phyloP scores from a whole-genome alignment of 495 filamentous ascomycete genomes.

The Cenococcum geophilum region DNA sequence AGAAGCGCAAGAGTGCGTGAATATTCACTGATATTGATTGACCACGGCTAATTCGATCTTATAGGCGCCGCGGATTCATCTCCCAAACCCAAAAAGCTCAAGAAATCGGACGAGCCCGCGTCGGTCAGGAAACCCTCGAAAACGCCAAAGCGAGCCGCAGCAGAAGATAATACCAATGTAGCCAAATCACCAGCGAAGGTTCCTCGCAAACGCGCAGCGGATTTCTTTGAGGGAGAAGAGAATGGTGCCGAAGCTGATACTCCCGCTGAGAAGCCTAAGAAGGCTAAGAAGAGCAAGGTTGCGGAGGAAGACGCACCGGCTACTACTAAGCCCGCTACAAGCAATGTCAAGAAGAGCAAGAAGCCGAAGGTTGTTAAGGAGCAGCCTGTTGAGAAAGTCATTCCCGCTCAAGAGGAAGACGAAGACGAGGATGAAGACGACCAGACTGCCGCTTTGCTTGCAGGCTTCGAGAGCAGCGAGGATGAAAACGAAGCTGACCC shows the following conservation, averaged over 20 bases:
- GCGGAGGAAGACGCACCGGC: conserved; percentile 29
- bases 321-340: not conserved
- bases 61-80: conserved; percentile 23
- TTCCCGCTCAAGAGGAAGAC: conserved; percentile 7
- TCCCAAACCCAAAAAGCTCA: conserved; percentile 30
- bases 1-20: conserved; percentile 66
- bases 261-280: conserved; percentile 12
- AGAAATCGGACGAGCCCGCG: conserved; percentile 15
- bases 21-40: conserved; percentile 6
- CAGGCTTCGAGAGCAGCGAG: conserved; percentile 75
- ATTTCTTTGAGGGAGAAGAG: conserved; percentile 6
- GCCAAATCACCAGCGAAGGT: not conserved
- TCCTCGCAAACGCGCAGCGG: conserved; percentile 4
- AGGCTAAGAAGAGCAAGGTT: conserved; percentile 18
- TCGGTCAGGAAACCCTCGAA: conserved; percentile 2
- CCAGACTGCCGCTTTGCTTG: conserved; percentile 63
- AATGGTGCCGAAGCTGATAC: conserved; percentile 7
- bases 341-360: conserved; percentile 21
- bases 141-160: conserved; percentile 20
- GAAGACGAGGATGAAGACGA: conserved; percentile 39
- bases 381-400: conserved; percentile 7
- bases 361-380: conserved; percentile 13
- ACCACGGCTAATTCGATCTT: conserved; percentile 2
- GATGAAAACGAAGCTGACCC: conserved; percentile 48
- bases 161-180: conserved; percentile 10